A percentile compares a stretch with the other conserved stretches of the same genome.
Evolutionary conservation across 1,139 yeast species (phyloP).

Genomic region (Yamadazyma atlantica): DNA sequence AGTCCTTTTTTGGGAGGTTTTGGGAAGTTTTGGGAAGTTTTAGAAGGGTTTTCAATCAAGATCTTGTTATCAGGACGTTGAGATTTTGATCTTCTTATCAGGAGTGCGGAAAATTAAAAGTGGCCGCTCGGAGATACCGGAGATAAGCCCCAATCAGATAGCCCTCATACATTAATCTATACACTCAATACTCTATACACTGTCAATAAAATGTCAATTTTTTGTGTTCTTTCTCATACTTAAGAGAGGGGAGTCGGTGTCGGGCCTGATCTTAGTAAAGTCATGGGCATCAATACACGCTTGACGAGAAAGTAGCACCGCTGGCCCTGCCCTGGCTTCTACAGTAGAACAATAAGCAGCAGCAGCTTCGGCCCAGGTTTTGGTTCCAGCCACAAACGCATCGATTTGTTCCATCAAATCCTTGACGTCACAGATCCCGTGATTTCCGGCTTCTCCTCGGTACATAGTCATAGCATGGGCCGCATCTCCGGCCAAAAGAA

Average conservation of each 20-base stretch:
- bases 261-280: constrained; percentile 14
- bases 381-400: constrained; percentile 4
- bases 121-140: no score
- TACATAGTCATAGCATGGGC: constrained; percentile 25
- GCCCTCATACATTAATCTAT: no score
- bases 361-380: constrained; percentile 15
- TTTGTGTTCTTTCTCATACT: constrained; percentile 18
- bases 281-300: constrained; percentile 24
- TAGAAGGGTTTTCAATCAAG: no score
- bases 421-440: constrained; percentile 20
- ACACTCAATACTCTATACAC: not conserved
- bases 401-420: constrained; percentile 15
- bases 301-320: constrained; percentile 19
- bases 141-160: no score
- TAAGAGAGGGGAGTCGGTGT: constrained; percentile 18
- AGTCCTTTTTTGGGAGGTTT: not conserved
- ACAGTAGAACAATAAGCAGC: constrained; percentile 12
- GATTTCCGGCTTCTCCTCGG: constrained; percentile 23
- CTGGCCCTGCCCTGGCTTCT: constrained; percentile 17
- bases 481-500: constrained; percentile 15
- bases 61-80: no score
- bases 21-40: no score
- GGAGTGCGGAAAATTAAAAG: no score
- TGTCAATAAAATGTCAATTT: not conserved
- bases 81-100: no score